Evolutionary conservation across 164 flowering plant species (phyloP), one percentile per base, ranked within the genome.

Genomic region (Platanus orientalis): DNA sequence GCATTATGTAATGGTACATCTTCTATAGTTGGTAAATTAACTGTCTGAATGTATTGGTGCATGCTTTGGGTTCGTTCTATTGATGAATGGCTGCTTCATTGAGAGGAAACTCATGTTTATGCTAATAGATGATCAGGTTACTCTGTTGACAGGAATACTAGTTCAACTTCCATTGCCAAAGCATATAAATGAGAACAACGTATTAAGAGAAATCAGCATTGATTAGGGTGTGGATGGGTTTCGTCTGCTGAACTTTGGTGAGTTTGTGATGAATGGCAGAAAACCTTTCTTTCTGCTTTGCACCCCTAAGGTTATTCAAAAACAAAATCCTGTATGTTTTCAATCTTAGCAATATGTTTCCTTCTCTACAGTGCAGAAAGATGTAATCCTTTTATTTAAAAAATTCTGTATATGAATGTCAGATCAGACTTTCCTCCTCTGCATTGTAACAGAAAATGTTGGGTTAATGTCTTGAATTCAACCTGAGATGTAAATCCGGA

Each of bases 181-280:
- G 66, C 97, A 94, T 71, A 84, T 94, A 61, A 85, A 83, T 74
- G 97, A 90, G 72, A 95, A 86, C 81, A 87, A 75, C 48, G 90
- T 94, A 17, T 68, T 94, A 36, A 72, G 66, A 57, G 93, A 83
- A 80, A 90, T 94, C 68, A 86, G 85, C 71, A 73, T 90, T 56
- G 95, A 88, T 54, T 90, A 93, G 73, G 98, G 90, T 79, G 98
- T 93, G 0, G 98, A 93, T 80, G 98, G 96, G 21, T 90, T 93
- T 76, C 98, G 89, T 77, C 98, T 97, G 66, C 66, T 93, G 64
- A 93, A 90, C 79, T 87, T 93, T 54, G 98, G 98, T 58, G 88
- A 88, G 76, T 90, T 90, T 65, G 96, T 94, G 27, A 90, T 93
- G 98, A 93, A 90, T 79, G 98, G 92, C 75, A 82, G 98, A 76